Evolutionary conservation across 139 green algal species (phyloP).

Genomic region (Coelastrella sp.): DNA sequence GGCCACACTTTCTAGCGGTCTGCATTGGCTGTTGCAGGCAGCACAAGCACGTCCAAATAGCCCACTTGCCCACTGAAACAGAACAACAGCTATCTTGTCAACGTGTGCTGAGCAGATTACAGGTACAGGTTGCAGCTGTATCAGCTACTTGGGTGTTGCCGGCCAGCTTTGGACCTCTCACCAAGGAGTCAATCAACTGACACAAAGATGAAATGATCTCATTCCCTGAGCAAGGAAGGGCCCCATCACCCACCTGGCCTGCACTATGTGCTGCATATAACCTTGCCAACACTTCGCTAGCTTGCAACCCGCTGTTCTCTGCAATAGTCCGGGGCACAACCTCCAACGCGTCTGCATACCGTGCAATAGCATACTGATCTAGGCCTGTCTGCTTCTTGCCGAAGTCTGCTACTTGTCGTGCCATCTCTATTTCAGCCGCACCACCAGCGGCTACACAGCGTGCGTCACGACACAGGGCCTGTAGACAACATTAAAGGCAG

Average conservation of each 20-base stretch:
- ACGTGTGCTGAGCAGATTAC: no score
- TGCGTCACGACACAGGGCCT: conserved; percentile 85
- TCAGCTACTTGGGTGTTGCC: no score
- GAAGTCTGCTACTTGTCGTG: conserved; percentile 73
- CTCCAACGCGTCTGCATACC: conserved; percentile 94
- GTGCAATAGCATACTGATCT: conserved; percentile 95
- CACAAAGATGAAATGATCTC: no score
- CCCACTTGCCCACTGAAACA: no score
- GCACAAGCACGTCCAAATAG: no score
- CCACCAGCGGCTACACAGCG: conserved; percentile 88
- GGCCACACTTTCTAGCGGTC: no score
- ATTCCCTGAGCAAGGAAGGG: no score
- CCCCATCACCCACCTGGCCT: conserved; percentile 36
- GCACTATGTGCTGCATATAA: conserved; percentile 93
- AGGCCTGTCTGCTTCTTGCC: conserved; percentile 92
- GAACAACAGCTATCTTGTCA: no score
- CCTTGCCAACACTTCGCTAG: conserved; percentile 77
- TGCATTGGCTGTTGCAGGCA: no score
- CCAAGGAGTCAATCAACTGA: no score
- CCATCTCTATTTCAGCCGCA: conserved; percentile 93
- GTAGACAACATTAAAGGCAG: neutral
- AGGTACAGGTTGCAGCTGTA: no score
- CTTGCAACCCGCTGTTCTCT: conserved; percentile 89
- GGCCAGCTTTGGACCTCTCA: no score
- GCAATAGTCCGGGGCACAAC: conserved; percentile 93